phyloP scores from a whole-genome alignment of 202 grass and related monocot species.

The Panicum virgatum region DNA sequence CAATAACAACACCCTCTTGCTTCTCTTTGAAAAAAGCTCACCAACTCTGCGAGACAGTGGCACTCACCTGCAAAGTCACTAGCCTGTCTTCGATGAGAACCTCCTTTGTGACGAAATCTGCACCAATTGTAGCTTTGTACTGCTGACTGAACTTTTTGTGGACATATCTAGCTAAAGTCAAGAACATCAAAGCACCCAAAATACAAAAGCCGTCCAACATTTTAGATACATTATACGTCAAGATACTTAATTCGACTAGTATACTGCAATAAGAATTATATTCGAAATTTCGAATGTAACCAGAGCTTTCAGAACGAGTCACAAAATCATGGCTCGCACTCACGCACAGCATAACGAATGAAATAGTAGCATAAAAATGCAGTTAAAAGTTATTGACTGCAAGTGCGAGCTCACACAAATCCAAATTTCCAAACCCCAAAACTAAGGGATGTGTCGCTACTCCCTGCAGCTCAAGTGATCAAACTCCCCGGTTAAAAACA shows the following conservation, averaged over 20 bases:
- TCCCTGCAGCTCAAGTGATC: background rate
- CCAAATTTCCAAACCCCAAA: background rate
- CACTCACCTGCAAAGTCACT: slow-evolving; percentile 87
- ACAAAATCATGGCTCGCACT: background rate
- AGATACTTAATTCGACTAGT: background rate
- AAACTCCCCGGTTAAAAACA: background rate
- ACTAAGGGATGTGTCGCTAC: background rate
- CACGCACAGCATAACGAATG: background rate
- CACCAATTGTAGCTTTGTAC: slow-evolving; percentile 99
- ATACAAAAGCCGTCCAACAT: background rate
- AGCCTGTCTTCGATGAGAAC: slow-evolving; percentile 96
- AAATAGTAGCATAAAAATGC: slow-evolving; percentile 7
- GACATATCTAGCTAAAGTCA: slow-evolving; percentile 88
- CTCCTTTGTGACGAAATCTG: slow-evolving; percentile 99
- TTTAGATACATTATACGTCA: background rate
- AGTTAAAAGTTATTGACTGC: background rate
- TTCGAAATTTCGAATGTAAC: background rate
- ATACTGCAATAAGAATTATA: background rate
- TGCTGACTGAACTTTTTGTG: slow-evolving; percentile 99
- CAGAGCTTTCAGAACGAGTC: background rate
- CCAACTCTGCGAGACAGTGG: background rate
- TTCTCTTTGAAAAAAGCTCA: slow-evolving; percentile 1
- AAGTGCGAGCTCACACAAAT: background rate
- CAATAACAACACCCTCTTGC: background rate
- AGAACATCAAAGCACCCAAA: slow-evolving; percentile 32